phyloP scores from a whole-genome alignment of 176 grass and related monocot genomes.

The Eragrostis nindensis region DNA sequence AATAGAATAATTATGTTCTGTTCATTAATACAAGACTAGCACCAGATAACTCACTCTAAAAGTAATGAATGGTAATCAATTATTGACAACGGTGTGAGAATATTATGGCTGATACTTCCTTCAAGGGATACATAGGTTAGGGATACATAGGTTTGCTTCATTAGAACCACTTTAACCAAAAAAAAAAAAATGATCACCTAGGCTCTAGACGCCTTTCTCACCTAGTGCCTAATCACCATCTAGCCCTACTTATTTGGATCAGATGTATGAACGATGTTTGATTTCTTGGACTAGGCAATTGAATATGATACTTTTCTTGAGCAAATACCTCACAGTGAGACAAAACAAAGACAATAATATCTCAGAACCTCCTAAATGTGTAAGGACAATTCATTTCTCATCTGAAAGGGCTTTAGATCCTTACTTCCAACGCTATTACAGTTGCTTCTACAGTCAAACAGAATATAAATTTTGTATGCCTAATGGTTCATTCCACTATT shows the following conservation, averaged over 20 bases:
- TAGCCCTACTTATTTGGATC: not conserved
- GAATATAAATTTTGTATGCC: not conserved
- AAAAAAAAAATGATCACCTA: not conserved
- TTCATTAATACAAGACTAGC: not conserved
- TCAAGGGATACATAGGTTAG: not conserved
- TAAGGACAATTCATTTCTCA: not conserved
- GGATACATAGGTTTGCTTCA: not conserved
- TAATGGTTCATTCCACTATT: constrained; percentile 7
- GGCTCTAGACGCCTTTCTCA: not conserved
- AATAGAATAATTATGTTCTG: constrained; percentile 4
- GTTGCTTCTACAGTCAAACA: constrained; percentile 27
- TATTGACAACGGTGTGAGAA: constrained; percentile 11
- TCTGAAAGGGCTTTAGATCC: not conserved
- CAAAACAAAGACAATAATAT: not conserved
- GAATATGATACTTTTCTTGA: not conserved
- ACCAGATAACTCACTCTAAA: constrained; percentile 5
- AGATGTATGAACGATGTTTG: not conserved
- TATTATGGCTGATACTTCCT: not conserved
- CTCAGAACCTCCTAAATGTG: not conserved
- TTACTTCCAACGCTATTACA: constrained; percentile 8
- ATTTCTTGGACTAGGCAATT: constrained; percentile 11
- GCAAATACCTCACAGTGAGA: not conserved
- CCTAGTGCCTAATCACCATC: not conserved
- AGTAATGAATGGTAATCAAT: constrained; percentile 18
- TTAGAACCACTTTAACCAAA: not conserved